phyloP scores from a whole-genome alignment of 768 basidiomycete genomes.

The Strobilomyces confusus region DNA sequence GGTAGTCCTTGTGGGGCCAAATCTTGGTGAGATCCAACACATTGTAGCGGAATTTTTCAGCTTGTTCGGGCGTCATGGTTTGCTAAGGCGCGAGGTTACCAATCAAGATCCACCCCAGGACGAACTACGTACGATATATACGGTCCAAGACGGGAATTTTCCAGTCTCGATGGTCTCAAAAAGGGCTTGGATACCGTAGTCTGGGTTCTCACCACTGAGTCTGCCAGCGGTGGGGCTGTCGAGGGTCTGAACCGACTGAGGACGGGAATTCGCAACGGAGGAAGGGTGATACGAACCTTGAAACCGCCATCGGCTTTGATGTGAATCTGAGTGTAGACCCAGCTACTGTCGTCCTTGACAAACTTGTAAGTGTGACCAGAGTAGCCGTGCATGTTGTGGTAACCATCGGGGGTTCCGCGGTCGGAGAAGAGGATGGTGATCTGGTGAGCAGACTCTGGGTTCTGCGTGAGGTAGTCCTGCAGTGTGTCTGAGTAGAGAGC shows the following conservation, averaged over 20 bases:
- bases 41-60: constrained; percentile 87
- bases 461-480: constrained; percentile 85
- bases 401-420: constrained; percentile 91
- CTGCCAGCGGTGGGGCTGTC: constrained; percentile 60
- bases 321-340: constrained; percentile 87
- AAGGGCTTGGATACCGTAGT: constrained; percentile 76
- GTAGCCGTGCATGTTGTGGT: constrained; percentile 85
- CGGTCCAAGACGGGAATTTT: constrained; percentile 82
- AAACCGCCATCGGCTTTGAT: constrained; percentile 73
- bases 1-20: constrained; percentile 85
- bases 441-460: constrained; percentile 88
- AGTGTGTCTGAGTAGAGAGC: background rate
- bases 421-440: constrained; percentile 92
- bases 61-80: constrained; percentile 91
- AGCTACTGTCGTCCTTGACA: constrained; percentile 78
- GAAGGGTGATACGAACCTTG: constrained; percentile 45
- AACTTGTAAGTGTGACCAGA: constrained; percentile 91
- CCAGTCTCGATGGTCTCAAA: constrained; percentile 81
- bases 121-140: constrained; percentile 62
- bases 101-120: background rate
- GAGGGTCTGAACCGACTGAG: constrained; percentile 50
- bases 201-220: constrained; percentile 72
- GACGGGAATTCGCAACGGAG: background rate
- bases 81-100: constrained; percentile 44
- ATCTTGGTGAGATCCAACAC: constrained; percentile 89